Percentiles rank a stretch among this genome's conserved stretches.
phyloP scores from a whole-genome alignment of 805 yeast species.

The Yamadazyma paraphyllophila region DNA sequence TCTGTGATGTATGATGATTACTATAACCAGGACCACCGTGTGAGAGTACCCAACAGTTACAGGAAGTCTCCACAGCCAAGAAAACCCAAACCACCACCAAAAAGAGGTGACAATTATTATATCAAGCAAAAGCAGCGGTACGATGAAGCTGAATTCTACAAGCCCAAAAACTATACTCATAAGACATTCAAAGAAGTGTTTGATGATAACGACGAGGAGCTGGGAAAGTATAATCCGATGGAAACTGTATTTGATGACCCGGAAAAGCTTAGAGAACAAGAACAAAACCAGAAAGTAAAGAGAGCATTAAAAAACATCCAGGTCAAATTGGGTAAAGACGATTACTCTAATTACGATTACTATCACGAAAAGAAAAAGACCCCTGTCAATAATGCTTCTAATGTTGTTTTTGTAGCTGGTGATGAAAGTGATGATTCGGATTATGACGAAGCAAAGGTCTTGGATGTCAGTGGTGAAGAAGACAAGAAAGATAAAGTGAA shows the following conservation, averaged over 20 bases:
- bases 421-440: conserved; percentile 19
- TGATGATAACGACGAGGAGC: conserved; percentile 27
- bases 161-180: conserved; percentile 39
- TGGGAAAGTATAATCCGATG: conserved; percentile 35
- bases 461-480: conserved; percentile 8
- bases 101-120: conserved; percentile 28
- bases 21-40: conserved; percentile 5
- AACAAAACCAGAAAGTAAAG: conserved; percentile 22
- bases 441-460: conserved; percentile 8
- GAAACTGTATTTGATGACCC: conserved; percentile 38
- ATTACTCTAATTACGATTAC: conserved; percentile 36
- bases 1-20: conserved; percentile 6
- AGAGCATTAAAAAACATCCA: conserved; percentile 29
- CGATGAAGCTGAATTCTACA: conserved; percentile 29
- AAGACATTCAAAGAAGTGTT: conserved; percentile 40
- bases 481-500: conserved; percentile 16
- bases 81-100: conserved; percentile 6
- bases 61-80: background rate
- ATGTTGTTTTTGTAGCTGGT: conserved; percentile 21
- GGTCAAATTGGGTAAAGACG: conserved; percentile 28
- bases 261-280: conserved; percentile 17
- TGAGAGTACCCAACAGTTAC: background rate
- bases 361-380: conserved; percentile 18
- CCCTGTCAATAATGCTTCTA: conserved; percentile 12
- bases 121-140: conserved; percentile 35